Evolutionary conservation across 129 eudicot genomes (phyloP).

Genomic region (Heracleum sosnowskyi): DNA sequence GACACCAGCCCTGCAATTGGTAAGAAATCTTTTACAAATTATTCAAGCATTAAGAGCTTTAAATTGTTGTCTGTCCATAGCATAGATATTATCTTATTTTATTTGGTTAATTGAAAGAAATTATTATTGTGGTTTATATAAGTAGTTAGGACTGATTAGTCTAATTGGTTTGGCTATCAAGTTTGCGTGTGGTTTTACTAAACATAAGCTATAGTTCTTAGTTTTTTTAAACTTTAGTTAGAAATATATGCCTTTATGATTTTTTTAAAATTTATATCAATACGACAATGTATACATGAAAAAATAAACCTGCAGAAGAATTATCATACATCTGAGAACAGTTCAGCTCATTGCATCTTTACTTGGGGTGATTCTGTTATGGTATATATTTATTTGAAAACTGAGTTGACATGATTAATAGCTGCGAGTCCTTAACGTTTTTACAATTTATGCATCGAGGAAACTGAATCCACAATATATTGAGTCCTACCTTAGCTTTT

Average conservation of each 20-base stretch:
- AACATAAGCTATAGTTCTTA: neutral
- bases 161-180: neutral
- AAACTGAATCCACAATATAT: neutral
- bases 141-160: neutral
- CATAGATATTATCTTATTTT: neutral
- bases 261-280: neutral
- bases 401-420: neutral
- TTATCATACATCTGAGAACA: neutral
- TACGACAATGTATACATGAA: neutral
- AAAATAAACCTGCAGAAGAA: neutral
- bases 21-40: conserved; percentile 21
- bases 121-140: neutral
- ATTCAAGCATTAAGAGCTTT: neutral
- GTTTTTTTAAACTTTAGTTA: neutral
- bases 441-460: neutral
- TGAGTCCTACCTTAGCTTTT: neutral
- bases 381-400: neutral
- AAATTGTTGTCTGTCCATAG: neutral
- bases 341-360: neutral
- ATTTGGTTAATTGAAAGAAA: neutral
- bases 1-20: conserved; percentile 41
- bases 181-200: neutral
- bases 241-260: neutral
- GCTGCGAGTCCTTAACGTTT: neutral
- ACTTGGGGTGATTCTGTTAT: neutral